Evolutionary conservation across 2,329 filamentous ascomycete genomes (phyloP), one percentile per base, ranked within the genome.

Genomic region (Biscogniauxia sp.): DNA sequence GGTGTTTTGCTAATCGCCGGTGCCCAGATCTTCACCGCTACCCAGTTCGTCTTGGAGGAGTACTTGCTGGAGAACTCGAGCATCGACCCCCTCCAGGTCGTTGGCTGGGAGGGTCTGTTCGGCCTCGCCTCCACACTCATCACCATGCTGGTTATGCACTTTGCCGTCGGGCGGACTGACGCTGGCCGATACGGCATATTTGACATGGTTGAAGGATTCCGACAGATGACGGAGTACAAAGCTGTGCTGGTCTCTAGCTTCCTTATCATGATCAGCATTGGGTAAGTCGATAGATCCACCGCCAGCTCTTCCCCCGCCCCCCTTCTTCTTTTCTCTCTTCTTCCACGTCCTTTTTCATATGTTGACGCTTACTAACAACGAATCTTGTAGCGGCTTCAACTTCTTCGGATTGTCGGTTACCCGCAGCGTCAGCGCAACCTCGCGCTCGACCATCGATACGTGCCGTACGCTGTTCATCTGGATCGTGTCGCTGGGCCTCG

Each of bases 381-480:
- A 57, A 62, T 2, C 15, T 6, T 52, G 11, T 64, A 96, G 92
- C 65, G 93, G 94, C 57, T 99, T 98, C 85, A 99, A 99, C 79
- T 99, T 96, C 81, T 99, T 99, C 76, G 95, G 95, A 7, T 85
- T 99, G 9, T 95, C 91, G 0, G 94, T 99, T 8, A 99, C 95
- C 0, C 87, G 92, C 62, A 88, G 79, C 64, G 92, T 99, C 67
- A 96, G 91, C 64, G 95, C 95, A 11, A 99, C 95, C 0, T 92
- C 94, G 1, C 88, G 95, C 63, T 96, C 92, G 32, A 98, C 94
- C 32, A 98, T 99, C 70, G 95, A 99, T 76, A 99, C 95, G 0
- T 98, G 93, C 81, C 88, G 94, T 50, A 99, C 95, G 0, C 85
- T 99, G 1, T 98, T 99, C 79, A 98, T 99, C 77, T 99, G 95